Base-by-base conservation (phyloP, 2,329 filamentous ascomycete genomes). In the Sporothrix protearum region DNA sequence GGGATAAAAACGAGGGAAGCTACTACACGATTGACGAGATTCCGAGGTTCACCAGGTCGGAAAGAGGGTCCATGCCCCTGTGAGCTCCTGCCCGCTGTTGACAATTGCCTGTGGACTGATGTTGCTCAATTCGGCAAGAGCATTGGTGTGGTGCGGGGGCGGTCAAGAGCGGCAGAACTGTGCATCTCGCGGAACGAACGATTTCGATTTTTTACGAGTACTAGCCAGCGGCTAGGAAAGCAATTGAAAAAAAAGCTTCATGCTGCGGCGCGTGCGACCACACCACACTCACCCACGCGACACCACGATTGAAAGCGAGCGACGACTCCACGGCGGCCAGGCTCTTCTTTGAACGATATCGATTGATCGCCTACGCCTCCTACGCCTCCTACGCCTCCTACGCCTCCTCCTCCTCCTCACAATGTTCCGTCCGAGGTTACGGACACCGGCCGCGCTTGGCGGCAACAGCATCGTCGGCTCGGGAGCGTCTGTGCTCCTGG, bases 401-500 rank as follows among this genome's bases (percentile, higher is more conserved):
- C 22, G n/a, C 49, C 8, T 64, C 68, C n/a, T 30, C 68, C 28
- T 42, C 8, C 67, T 64, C 28, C 33, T 68, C 47, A 45, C 76
- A 73, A 85, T 88, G 86, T 79, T 88, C 76, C 84, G 85, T 76
- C 81, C 86, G 71, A 81, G 84, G 81, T 81, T 87, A 84, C 83
- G 85, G 77, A 82, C 84, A 82, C 84, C 85, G 73, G 81, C 82
- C 75, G 78, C 78, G 78, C 77, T 80, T 25, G 22, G 64, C 79
- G 72, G 78, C 80, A 75, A 42, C 51, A 74, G 80, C 25, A 57
- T 8, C 25, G 33, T 19, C 53, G 14, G 61, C 16, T 28, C 63
- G 2, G 42, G 42, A 30, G 72, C 78, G 76, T 76, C 78, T 78
- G 68, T 79, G 77, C 76, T 47, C 16, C 9, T 72, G 61, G 73